Conservation (phyloP, 2,329 filamentous ascomycete species). For the Xylariaceae sp. region DNA sequence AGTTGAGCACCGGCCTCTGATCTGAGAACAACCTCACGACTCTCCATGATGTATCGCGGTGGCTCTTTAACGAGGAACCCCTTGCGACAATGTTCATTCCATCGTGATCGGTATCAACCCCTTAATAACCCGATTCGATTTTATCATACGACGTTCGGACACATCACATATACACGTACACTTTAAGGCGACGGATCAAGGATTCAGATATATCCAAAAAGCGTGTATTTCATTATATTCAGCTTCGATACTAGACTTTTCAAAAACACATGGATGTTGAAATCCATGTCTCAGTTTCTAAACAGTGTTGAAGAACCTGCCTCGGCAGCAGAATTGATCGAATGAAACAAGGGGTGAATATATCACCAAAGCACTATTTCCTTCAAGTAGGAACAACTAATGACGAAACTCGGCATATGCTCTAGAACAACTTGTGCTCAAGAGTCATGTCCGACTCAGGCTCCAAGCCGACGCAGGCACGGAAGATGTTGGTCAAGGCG, state of each 20-base stretch:
- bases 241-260: not conserved
- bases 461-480: slow-evolving; percentile 91
- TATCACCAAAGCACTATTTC: not conserved
- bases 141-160: too few species aligned
- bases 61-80: too few species aligned
- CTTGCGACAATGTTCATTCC: too few species aligned
- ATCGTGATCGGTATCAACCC: too few species aligned
- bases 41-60: too few species aligned
- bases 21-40: too few species aligned
- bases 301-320: slow-evolving; percentile 13
- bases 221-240: slow-evolving; percentile 6
- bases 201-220: not conserved
- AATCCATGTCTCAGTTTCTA: slow-evolving; percentile 5
- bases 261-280: slow-evolving; percentile 18
- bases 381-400: not conserved
- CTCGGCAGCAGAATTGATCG: not conserved
- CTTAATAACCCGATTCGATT: too few species aligned
- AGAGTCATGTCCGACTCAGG: slow-evolving; percentile 98
- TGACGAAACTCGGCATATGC: not conserved
- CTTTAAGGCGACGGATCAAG: too few species aligned
- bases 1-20: too few species aligned
- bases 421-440: slow-evolving; percentile 92
- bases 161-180: too few species aligned
- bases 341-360: slow-evolving; percentile 4
- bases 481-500: slow-evolving; percentile 96